Evolutionary conservation across 2,329 filamentous ascomycete species (phyloP).

Genomic region (Pseudogymnoascus sp.): DNA sequence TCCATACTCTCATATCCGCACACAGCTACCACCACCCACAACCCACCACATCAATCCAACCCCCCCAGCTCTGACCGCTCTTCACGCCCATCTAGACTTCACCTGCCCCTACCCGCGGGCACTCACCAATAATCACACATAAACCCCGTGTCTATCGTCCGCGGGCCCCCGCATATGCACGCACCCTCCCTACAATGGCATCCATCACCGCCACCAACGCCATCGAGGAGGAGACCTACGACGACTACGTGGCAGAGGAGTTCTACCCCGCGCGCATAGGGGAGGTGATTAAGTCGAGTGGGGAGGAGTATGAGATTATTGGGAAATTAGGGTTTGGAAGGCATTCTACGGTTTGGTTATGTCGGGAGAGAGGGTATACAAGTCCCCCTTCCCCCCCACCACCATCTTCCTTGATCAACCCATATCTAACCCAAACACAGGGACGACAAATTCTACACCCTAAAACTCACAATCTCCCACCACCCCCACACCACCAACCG

Average conservation of each 20-base stretch:
- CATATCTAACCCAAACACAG: conserved; percentile 10
- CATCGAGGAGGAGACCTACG: neutral
- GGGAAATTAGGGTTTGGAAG: conserved; percentile 36
- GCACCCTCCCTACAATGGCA: neutral
- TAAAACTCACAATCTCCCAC: neutral
- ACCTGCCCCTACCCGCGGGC: neutral
- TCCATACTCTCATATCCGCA: neutral
- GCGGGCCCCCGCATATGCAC: neutral
- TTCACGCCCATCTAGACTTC: too few relatives aligned
- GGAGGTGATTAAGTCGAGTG: neutral
- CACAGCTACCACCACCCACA: too few relatives aligned
- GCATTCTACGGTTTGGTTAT: conserved; percentile 36
- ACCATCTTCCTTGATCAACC: conserved; percentile 1
- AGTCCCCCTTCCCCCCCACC: conserved; percentile 1
- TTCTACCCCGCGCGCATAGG: neutral
- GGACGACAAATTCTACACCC: neutral
- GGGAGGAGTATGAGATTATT: conserved; percentile 14
- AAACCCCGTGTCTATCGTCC: too few relatives aligned
- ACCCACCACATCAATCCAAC: neutral
- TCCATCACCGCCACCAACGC: neutral
- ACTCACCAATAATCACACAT: neutral
- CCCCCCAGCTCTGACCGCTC: neutral
- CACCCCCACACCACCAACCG: neutral
- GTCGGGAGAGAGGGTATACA: conserved; percentile 21
- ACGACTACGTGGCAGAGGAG: neutral